phyloP scores from a whole-genome alignment of 2,329 filamentous ascomycete species.

The Penicillium sp. region DNA sequence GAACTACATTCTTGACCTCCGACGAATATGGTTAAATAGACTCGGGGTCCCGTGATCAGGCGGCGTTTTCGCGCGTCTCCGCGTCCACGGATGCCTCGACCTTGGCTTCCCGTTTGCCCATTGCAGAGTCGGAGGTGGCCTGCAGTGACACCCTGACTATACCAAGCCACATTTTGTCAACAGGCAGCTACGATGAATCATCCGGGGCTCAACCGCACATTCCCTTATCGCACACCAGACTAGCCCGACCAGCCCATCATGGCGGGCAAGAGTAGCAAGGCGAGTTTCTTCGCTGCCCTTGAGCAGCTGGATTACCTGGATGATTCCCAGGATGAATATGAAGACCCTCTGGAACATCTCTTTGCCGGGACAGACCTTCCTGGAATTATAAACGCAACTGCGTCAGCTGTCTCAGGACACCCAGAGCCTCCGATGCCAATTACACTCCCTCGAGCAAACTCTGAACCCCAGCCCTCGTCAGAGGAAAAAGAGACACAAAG shows the following conservation, averaged over 20 bases:
- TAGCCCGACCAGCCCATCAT: conserved; percentile 14
- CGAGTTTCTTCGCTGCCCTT: conserved; percentile 37
- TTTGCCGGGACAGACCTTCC: conserved; percentile 10
- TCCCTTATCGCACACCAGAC: conserved; percentile 13
- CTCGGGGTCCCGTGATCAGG: conserved; percentile 35
- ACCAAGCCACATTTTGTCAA: conserved; percentile 2
- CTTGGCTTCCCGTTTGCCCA: conserved; percentile 16
- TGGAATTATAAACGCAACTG: conserved; percentile 1
- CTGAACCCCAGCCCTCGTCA: conserved; percentile 9
- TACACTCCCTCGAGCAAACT: conserved; percentile 10
- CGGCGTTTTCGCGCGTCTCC: conserved; percentile 31
- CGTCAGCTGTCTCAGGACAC: not conserved
- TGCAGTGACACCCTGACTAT: conserved; percentile 1
- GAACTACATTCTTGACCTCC: no score
- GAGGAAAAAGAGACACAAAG: not conserved
- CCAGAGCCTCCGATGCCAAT: conserved; percentile 1
- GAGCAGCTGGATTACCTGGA: conserved; percentile 33
- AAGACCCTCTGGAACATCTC: conserved; percentile 19
- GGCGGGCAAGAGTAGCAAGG: conserved; percentile 28
- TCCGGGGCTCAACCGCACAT: conserved; percentile 16
- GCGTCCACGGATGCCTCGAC: conserved; percentile 18
- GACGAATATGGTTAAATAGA: not conserved
- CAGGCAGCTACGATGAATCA: conserved; percentile 13
- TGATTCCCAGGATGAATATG: conserved; percentile 25
- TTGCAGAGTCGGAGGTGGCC: no score